These are phyloP conservation scores for Rubus idaeus DNA, from an alignment of 306 rosid genomes.

Conservation along the genomic window DNA sequence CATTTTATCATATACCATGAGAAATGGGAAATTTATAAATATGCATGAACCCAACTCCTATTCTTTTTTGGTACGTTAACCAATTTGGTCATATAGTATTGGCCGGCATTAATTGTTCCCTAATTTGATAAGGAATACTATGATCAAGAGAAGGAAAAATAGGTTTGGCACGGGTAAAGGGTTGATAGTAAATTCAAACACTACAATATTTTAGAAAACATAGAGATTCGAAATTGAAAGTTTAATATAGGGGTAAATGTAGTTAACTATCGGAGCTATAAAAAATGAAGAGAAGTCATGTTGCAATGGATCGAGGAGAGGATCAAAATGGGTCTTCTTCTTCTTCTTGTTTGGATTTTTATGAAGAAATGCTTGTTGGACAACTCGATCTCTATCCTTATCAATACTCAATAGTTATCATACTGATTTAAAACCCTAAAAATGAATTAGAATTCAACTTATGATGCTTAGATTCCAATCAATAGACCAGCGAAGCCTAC, in stretches of 20 bases:
- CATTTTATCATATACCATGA: background rate
- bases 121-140: too few species aligned
- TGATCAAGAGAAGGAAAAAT: too few species aligned
- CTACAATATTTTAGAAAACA: too few species aligned
- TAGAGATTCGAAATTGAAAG: too few species aligned
- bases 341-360: background rate
- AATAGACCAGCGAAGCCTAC: background rate
- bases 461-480: background rate
- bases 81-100: too few species aligned
- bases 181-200: too few species aligned
- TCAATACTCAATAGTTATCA: background rate
- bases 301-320: background rate
- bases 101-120: too few species aligned
- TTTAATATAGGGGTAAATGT: too few species aligned
- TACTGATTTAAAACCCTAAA: background rate
- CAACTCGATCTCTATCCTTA: background rate
- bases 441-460: background rate
- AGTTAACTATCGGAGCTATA: too few species aligned
- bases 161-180: too few species aligned
- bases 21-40: background rate
- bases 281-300: background rate
- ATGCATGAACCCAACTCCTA: background rate
- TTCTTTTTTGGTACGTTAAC: too few species aligned
- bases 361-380: background rate
- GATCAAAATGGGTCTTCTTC: background rate